Conservation (phyloP, 805 yeast species). For the Candida quercuum region DNA sequence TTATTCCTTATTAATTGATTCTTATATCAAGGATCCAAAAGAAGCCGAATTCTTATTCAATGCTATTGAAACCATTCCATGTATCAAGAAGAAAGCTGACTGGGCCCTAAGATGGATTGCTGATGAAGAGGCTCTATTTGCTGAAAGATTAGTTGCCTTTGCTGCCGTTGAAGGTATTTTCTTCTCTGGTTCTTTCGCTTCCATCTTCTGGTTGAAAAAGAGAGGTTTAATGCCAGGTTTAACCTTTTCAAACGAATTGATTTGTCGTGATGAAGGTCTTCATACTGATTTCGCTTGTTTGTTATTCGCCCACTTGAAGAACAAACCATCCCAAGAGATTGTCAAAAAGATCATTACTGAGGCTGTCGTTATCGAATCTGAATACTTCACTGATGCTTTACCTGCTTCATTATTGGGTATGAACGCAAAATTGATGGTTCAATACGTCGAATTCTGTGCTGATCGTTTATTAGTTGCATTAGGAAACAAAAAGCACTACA, state of each 20-base stretch:
- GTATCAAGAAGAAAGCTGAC: slow-evolving; percentile 94
- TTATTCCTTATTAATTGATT: slow-evolving; percentile 88
- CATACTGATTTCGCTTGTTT: slow-evolving; percentile 98
- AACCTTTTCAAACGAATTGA: slow-evolving; percentile 95
- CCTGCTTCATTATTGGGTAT: slow-evolving; percentile 92
- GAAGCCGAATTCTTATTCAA: slow-evolving; percentile 88
- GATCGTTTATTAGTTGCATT: slow-evolving; percentile 89
- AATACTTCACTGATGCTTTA: slow-evolving; percentile 90
- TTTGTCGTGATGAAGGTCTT: slow-evolving; percentile 97
- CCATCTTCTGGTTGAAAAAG: slow-evolving; percentile 98
- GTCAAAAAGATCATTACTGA: slow-evolving; percentile 87
- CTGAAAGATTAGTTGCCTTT: slow-evolving; percentile 94
- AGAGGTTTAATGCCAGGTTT: slow-evolving; percentile 99
- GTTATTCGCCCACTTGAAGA: slow-evolving; percentile 85
- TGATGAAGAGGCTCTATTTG: slow-evolving; percentile 83
- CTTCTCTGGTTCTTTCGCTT: slow-evolving; percentile 97
- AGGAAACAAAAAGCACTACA: slow-evolving; percentile 86
- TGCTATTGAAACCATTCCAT: slow-evolving; percentile 94
- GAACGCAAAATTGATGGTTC: slow-evolving; percentile 93
- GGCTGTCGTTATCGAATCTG: slow-evolving; percentile 93
- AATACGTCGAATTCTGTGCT: slow-evolving; percentile 96
- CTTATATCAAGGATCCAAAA: slow-evolving; percentile 93
- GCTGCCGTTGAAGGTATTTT: slow-evolving; percentile 99
- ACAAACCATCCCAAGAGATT: slow-evolving; percentile 76
- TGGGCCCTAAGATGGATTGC: slow-evolving; percentile 99